Percentiles rank a stretch among this genome's conserved stretches.
Conservation (phyloP, 2,329 filamentous ascomycete genomes). For the Cylindrodendrum hubeiense region DNA sequence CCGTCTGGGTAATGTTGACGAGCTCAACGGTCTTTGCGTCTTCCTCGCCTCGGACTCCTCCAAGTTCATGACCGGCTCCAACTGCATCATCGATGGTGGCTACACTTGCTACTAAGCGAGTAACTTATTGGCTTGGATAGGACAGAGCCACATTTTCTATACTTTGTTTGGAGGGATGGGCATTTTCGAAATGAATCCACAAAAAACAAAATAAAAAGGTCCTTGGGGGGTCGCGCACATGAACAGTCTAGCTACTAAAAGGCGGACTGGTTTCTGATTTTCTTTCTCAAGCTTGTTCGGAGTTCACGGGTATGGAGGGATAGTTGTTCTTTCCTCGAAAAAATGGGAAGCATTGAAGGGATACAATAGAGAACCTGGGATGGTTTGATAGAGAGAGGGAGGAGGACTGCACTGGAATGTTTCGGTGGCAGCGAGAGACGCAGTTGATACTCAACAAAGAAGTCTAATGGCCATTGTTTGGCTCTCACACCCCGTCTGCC, state of each 20-base stretch:
- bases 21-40: slow-evolving; percentile 82
- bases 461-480: slow-evolving; percentile 15
- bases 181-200: not conserved
- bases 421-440: slow-evolving; percentile 4
- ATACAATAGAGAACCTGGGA: slow-evolving; percentile 26
- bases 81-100: slow-evolving; percentile 78
- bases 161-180: slow-evolving; percentile 11
- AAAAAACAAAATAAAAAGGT: not conserved
- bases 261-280: slow-evolving; percentile 14
- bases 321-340: slow-evolving; percentile 17
- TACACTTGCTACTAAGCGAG: slow-evolving; percentile 70
- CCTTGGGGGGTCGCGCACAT: slow-evolving; percentile 6
- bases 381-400: slow-evolving; percentile 20
- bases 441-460: slow-evolving; percentile 13
- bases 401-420: slow-evolving; percentile 5
- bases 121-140: slow-evolving; percentile 4
- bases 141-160: not conserved
- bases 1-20: slow-evolving; percentile 78
- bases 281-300: slow-evolving; percentile 28
- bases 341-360: slow-evolving; percentile 22
- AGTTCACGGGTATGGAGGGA: slow-evolving; percentile 31
- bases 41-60: slow-evolving; percentile 81
- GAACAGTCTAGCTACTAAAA: not conserved
- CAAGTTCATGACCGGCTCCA: slow-evolving; percentile 82
- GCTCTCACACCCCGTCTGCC: not conserved